Evolutionary conservation across 139 green algal genomes (phyloP), one percentile per base, ranked within the genome.

Genomic region (Marvania coccoides): DNA sequence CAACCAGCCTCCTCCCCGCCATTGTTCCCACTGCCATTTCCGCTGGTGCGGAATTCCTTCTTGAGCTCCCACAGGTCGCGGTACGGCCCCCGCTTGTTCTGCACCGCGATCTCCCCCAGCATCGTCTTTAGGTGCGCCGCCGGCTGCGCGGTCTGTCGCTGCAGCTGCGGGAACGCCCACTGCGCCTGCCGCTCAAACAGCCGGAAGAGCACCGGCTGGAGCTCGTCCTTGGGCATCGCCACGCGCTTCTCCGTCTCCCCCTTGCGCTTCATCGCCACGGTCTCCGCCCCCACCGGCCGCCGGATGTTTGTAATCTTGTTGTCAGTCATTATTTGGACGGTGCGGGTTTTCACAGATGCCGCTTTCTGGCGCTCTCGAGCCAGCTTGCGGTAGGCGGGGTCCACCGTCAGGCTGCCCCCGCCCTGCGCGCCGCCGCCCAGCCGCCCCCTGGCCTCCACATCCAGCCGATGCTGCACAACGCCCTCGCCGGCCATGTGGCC

Each of bases 61-160:
- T 83, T 83, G 12, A 87, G 47, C 47, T 73, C 66, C 72, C 78
- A 87, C 47, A 84, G 14, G 33, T 83, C 81, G 58, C 76, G 79
- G 65, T 82, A 72, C 5, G 78, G 78, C 4, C 72, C 72, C 1
- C 45, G 33, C 38, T 58, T 63, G 60, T 73, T 74, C 47, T 73
- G 61, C 38, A 74, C 57, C 12, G 72, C 72, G 45, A 78, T 78
- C 47, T 78, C 65, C 10, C 6, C 8, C 15, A 78, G 36, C 24
- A 78, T 47, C 15, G 26, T 31, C 38, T 85, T 88, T 5, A 88
- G 61, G 46, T 75, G 75, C 37, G 56, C 38, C n/a, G 60, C 67
- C 2, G 81, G 81, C 67, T 86, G 79, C 35, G 78, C 62, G 24
- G 78, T 78, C 62, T 86, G 61, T 33, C 72, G 72, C 69, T 88